Conservation (phyloP, 225 moss, liverwort and hornwort species). For the Ulota crispa region DNA sequence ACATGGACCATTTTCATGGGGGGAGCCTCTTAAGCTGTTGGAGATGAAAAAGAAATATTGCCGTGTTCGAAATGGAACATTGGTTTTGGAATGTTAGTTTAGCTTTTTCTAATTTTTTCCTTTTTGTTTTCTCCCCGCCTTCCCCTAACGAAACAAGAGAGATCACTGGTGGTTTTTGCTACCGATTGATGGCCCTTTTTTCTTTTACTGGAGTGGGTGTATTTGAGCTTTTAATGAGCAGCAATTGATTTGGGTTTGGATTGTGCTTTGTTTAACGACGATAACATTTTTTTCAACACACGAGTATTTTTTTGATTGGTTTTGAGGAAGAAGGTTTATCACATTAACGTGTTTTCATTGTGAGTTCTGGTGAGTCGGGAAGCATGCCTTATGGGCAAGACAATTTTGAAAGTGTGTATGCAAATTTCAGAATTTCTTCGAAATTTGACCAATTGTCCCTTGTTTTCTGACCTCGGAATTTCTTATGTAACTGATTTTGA, state of each 20-base stretch:
- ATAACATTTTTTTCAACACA: neutral
- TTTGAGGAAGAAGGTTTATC: no score
- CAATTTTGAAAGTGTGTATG: no score
- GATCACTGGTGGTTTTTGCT: slow-evolving; percentile 24
- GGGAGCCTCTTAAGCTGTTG: slow-evolving; percentile 1
- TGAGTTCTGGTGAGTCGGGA: no score
- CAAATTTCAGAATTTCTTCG: no score
- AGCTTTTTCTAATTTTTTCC: neutral
- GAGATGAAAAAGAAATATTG: neutral
- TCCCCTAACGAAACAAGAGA: slow-evolving; percentile 11
- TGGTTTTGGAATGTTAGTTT: neutral
- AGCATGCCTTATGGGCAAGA: no score
- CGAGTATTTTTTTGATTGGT: no score
- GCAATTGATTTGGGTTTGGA: neutral
- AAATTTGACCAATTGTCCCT: no score
- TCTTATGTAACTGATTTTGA: no score
- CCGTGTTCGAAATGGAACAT: slow-evolving; percentile 34
- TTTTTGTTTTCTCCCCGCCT: neutral
- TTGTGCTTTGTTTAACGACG: neutral
- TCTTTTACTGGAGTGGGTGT: neutral
- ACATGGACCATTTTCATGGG: slow-evolving; percentile 38
- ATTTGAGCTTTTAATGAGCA: neutral
- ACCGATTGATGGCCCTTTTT: neutral
- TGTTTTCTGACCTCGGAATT: no score
- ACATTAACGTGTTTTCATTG: no score